These are phyloP conservation scores for Bipolaris cookei DNA, from an alignment of 2,329 filamentous ascomycete genomes.

Conservation along the genomic window DNA sequence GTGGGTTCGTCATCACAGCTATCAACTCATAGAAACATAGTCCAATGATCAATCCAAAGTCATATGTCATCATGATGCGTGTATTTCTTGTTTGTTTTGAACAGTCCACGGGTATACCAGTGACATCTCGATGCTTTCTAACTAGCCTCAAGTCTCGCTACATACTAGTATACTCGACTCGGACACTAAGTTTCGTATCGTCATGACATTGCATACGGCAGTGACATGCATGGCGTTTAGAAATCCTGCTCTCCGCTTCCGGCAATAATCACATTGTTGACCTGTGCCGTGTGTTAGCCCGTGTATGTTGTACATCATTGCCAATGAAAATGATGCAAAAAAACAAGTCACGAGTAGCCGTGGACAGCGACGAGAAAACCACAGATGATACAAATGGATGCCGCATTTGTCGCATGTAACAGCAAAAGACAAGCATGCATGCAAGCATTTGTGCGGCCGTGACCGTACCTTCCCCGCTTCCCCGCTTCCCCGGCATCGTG, in stretches of 20 bases:
- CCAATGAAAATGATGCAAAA: conserved; percentile 4
- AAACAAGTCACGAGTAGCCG: background rate
- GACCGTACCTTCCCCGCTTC: conserved; percentile 10
- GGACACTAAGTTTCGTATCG: conserved; percentile 3
- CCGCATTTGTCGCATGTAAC: conserved; percentile 31
- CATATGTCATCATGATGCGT: conserved; percentile 10
- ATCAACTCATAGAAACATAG: background rate
- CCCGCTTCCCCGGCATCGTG: conserved; percentile 31
- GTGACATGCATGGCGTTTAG: conserved; percentile 53
- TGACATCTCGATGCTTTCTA: conserved; percentile 3
- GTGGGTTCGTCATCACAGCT: background rate
- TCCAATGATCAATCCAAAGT: background rate
- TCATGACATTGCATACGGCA: conserved; percentile 5
- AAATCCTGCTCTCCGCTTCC: conserved; percentile 88
- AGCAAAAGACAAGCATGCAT: conserved; percentile 16
- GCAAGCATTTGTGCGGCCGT: conserved; percentile 13
- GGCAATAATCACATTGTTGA: conserved; percentile 93
- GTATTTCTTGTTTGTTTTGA: conserved; percentile 13
- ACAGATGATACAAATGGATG: conserved; percentile 18
- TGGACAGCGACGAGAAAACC: conserved; percentile 9
- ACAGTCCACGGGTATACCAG: conserved; percentile 4
- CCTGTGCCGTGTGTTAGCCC: conserved; percentile 46
- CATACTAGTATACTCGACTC: background rate
- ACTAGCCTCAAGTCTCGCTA: background rate
- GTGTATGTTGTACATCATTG: conserved; percentile 2